Evolutionary conservation across 208 protist genomes (phyloP), one percentile per base, ranked within the genome.

Genomic region (Lotmaria passim): DNA sequence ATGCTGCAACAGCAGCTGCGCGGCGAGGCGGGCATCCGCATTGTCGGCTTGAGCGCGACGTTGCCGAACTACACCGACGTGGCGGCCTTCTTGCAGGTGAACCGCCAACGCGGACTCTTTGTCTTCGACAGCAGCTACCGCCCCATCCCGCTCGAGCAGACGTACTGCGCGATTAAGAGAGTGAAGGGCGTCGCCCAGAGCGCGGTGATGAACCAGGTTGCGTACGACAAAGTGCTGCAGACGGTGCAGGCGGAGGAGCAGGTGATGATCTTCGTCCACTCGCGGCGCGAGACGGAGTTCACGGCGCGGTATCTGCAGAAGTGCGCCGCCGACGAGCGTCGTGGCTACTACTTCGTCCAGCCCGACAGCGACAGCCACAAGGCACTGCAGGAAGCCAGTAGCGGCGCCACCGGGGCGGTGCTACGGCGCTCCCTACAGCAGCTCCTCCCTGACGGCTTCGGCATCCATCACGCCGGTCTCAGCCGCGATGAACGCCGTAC

Each of bases 31-130:
- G 91, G 96, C 30, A 97, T 99, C 28, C 86, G 99, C 33, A 72
- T 99, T 10, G 98, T 99, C n/a, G 99, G 98, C 11, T 88, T 99
- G 14, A 98, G 91, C 59, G 99, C 99, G 6, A 99, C 99, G 19
- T 82, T 99, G 52, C 99, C 99, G 10, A 99, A 99, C 84, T 98
- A 98, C 85, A 66, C 92, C 55, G 99, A 99, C 86, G 99, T 99
- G 21, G 99, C 99, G 1, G 75, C 87, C 14, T 99, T 99, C 75
- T 69, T 99, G 23, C 93, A 98, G 39, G 99, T 99, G 3, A 87
- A 94, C 26, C 82, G 96, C 17, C 90, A 98, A 88, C 73, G 88
- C 23, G 94, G 93, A 5, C 75, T 99, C 17, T 99, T 98, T 69
- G 86, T 96, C 38, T 99, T 99, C 71, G 97, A 98, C 70, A 86